A percentile compares a stretch with the other conserved stretches of the same genome.
phyloP scores from a whole-genome alignment of 306 rosid species.

The Ceratonia siliqua region DNA sequence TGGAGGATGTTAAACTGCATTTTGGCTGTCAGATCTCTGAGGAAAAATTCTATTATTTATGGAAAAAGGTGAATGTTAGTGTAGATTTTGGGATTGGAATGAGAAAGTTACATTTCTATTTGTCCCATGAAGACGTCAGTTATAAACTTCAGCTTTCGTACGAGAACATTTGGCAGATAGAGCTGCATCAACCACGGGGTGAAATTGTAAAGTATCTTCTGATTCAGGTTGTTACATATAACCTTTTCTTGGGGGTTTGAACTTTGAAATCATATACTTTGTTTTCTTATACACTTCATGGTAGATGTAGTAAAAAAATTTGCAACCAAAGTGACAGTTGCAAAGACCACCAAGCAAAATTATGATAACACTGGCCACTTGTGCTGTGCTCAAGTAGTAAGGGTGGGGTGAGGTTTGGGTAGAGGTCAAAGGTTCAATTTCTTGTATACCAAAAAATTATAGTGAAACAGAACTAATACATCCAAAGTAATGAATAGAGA shows the following conservation, averaged over 20 bases:
- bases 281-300: background rate
- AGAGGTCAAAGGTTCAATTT: background rate
- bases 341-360: background rate
- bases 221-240: slow-evolving; percentile 64
- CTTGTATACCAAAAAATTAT: background rate
- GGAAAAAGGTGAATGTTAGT: slow-evolving; percentile 38
- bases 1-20: slow-evolving; percentile 42
- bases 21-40: slow-evolving; percentile 65
- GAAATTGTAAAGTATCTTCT: slow-evolving; percentile 49
- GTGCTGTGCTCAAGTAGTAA: background rate
- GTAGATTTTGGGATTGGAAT: slow-evolving; percentile 50
- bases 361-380: background rate
- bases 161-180: slow-evolving; percentile 72
- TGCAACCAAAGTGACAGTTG: background rate
- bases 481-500: background rate
- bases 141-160: slow-evolving; percentile 62
- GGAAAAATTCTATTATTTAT: slow-evolving; percentile 43
- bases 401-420: background rate
- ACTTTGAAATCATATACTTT: background rate
- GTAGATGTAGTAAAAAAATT: background rate
- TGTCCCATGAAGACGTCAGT: slow-evolving; percentile 17
- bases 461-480: background rate
- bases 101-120: slow-evolving; percentile 42
- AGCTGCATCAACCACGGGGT: slow-evolving; percentile 48
- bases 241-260: background rate